Conservation (phyloP, 768 basidiomycete species). For the Pleurotus citrinopileatus region DNA sequence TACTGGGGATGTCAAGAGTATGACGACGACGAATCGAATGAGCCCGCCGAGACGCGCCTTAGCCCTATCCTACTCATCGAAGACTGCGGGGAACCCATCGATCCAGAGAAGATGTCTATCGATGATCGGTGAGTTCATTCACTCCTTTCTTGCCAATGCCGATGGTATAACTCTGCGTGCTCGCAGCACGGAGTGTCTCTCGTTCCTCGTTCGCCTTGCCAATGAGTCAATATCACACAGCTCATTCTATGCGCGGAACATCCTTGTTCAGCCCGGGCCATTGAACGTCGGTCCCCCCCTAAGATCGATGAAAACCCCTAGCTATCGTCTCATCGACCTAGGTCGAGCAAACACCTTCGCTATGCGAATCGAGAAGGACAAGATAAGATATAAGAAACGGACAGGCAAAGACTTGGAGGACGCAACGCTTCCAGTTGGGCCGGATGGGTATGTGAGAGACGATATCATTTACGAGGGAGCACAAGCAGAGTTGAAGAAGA, state of each 20-base stretch:
- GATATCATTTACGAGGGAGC: neutral
- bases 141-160: no score
- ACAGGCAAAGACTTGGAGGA: neutral
- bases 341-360: conserved; percentile 28
- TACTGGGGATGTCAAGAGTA: neutral
- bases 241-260: conserved; percentile 40
- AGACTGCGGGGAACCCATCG: conserved; percentile 39
- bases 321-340: conserved; percentile 52
- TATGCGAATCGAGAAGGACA: neutral
- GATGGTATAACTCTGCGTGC: no score
- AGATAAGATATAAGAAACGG: neutral
- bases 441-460: conserved; percentile 5
- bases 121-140: conserved; percentile 16
- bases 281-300: conserved; percentile 25
- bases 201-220: conserved; percentile 40
- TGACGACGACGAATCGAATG: neutral
- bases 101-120: conserved; percentile 19
- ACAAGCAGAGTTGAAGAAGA: neutral
- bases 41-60: conserved; percentile 10
- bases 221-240: conserved; percentile 33
- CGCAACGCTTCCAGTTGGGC: neutral
- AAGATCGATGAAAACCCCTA: conserved; percentile 25
- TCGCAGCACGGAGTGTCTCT: conserved; percentile 21
- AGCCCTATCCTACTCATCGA: conserved; percentile 47
- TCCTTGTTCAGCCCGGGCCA: conserved; percentile 43